These are phyloP conservation scores for Neurospora sp. DNA, from an alignment of 495 filamentous ascomycete genomes.

Conservation along the genomic window DNA sequence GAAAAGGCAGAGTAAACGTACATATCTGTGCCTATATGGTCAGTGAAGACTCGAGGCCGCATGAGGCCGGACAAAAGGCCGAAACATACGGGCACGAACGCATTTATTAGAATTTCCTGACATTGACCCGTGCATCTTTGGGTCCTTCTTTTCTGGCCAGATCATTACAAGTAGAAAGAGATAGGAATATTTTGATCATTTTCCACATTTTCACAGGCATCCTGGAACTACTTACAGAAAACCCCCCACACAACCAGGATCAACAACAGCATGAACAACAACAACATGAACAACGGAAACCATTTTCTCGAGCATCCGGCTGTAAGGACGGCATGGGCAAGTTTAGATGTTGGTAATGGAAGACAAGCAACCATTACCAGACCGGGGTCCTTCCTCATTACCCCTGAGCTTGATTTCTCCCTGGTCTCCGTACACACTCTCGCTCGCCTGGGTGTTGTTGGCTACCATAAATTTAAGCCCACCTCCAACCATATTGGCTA, in stretches of 20 bases:
- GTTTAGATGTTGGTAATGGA: not conserved
- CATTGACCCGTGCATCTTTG: not conserved
- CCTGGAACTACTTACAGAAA: not conserved
- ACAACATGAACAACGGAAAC: not conserved
- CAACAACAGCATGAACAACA: not conserved
- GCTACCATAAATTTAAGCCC: not conserved
- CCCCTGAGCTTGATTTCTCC: not conserved
- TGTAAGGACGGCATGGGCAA: not conserved
- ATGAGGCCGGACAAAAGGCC: not conserved
- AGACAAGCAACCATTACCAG: not conserved
- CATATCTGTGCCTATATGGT: not conserved
- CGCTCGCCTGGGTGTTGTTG: not conserved
- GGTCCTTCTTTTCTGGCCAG: not conserved
- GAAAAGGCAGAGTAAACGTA: not conserved
- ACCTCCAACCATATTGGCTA: not conserved
- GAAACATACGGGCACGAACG: not conserved
- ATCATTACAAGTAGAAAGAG: not conserved
- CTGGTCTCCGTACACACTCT: not conserved
- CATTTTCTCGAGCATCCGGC: not conserved
- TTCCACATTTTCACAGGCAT: not conserved
- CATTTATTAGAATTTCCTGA: not conserved
- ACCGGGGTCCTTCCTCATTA: not conserved
- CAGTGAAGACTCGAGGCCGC: not conserved
- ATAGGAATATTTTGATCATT: not conserved
- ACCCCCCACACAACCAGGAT: not conserved